Base-by-base conservation (phyloP, 768 basidiomycete species). In the Tricholoma terreum region DNA sequence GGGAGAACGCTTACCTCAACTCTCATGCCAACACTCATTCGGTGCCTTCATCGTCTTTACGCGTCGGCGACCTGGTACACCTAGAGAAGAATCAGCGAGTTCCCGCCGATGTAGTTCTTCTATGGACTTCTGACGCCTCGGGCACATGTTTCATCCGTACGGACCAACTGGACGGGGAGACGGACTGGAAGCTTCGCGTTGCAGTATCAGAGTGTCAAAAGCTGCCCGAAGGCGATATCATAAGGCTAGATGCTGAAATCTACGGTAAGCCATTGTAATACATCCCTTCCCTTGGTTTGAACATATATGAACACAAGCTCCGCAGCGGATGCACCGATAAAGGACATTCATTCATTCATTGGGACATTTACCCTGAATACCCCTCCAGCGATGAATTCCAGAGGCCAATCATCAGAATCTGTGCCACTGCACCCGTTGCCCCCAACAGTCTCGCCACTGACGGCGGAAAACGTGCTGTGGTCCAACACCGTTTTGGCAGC, bases 141-240 rank as follows among this genome's bases (percentile, higher is more conserved):
- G 97, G 97, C 2, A 94, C 94, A 1, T 98, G 96, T 70, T 99
- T 98, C 71, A 92, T 99, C 59, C 83, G 97, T 9, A 99, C 96
- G 1, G 97, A 99, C 72, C 97, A 98, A 67, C 80, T 99, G 27
- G 97, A 99, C 61, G 97, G 97, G 42, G 97, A 99, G 73, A 99
- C 97, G 3, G 97, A 99, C 66, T 98, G 97, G 97, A 99, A 99
- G 70, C 77, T 98, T 50, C 84, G 92, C 4, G 90, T 97, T 1
- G 94, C 96, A 1, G 87, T 96, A 1, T 83, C 89, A 2, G 81
- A 87, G 22, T 89, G 87, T 43, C 94, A 97, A 75, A 87, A 86
- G 62, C 69, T 94, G 52, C 73, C 70, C 11, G 82, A 80, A 61
- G 72, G 68, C 5, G 76, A 77, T 43, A 66, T 81, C 22, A 83